Conservation (phyloP, 495 filamentous ascomycete species). For the Echria macrotheca region DNA sequence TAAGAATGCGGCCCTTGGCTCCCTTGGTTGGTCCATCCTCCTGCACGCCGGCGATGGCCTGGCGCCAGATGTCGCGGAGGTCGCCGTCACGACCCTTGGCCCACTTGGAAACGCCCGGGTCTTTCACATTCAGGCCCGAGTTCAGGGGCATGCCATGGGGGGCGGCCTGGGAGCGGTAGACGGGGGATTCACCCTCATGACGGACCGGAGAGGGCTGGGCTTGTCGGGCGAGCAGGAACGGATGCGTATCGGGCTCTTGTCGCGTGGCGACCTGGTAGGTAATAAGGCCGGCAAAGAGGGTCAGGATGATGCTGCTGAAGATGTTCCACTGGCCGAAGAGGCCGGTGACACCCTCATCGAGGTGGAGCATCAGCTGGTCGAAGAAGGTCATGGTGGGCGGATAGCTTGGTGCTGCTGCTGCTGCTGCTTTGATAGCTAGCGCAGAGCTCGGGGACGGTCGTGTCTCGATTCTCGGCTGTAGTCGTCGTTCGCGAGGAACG, state of each 20-base stretch:
- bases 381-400: constrained; percentile 22
- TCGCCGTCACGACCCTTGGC: constrained; percentile 78
- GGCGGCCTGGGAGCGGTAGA: constrained; percentile 73
- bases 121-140: constrained; percentile 78
- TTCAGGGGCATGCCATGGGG: constrained; percentile 80
- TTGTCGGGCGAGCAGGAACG: constrained; percentile 82
- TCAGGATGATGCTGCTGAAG: constrained; percentile 60
- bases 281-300: constrained; percentile 49
- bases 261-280: constrained; percentile 48
- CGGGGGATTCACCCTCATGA: constrained; percentile 74
- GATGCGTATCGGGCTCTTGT: constrained; percentile 81
- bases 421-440: neutral
- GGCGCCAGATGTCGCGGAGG: constrained; percentile 86
- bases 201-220: constrained; percentile 70
- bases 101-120: constrained; percentile 77
- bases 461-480: too few species aligned
- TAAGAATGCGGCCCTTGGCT: constrained; percentile 69
- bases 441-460: too few species aligned
- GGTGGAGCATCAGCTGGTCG: constrained; percentile 48
- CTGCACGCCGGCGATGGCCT: constrained; percentile 59
- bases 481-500: too few species aligned
- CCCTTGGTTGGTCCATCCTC: constrained; percentile 54
- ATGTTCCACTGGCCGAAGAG: constrained; percentile 74
- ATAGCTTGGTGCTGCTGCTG: neutral
- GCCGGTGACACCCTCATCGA: constrained; percentile 63